These are phyloP conservation scores for Paraphaeosphaeria minitans DNA, from an alignment of 2,329 filamentous ascomycete genomes.

Conservation along the genomic window DNA sequence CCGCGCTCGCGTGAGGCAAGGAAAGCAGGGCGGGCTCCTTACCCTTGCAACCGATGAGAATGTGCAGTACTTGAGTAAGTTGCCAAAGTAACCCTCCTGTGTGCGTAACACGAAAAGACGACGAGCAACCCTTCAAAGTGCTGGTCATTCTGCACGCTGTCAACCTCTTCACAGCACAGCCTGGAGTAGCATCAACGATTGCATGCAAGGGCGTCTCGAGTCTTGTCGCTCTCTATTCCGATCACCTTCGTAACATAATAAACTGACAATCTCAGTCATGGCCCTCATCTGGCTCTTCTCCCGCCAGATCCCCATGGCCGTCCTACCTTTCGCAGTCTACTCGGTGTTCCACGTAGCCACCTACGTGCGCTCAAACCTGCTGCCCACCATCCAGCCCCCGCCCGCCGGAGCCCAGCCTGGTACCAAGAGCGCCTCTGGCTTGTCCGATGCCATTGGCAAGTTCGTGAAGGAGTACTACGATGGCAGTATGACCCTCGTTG, in stretches of 20 bases:
- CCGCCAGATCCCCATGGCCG: slow-evolving; percentile 84
- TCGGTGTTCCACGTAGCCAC: slow-evolving; percentile 98
- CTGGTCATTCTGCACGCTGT: slow-evolving; percentile 13
- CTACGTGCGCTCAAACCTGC: slow-evolving; percentile 90
- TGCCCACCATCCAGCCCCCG: slow-evolving; percentile 81
- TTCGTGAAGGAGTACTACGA: slow-evolving; percentile 99
- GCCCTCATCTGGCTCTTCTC: slow-evolving; percentile 93
- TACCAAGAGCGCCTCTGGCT: slow-evolving; percentile 62
- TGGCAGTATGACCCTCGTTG: slow-evolving; percentile 90
- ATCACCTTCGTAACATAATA: neutral
- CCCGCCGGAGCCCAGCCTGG: slow-evolving; percentile 57
- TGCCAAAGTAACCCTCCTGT: neutral
- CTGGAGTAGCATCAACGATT: neutral
- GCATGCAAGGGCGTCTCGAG: neutral
- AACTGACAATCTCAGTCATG: slow-evolving; percentile 67
- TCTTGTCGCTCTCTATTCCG: neutral
- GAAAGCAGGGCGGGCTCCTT: slow-evolving; percentile 67
- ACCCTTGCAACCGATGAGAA: slow-evolving; percentile 87
- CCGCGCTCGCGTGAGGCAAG: slow-evolving; percentile 79
- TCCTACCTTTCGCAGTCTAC: slow-evolving; percentile 95
- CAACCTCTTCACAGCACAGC: slow-evolving; percentile 17
- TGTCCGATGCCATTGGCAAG: slow-evolving; percentile 81
- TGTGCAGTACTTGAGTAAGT: slow-evolving; percentile 91
- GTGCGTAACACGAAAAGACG: neutral
- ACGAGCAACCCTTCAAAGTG: neutral